A percentile compares a stretch with the other conserved stretches of the same genome.
Conservation (phyloP, 768 basidiomycete species). For the Panaeolus papilionaceus region DNA sequence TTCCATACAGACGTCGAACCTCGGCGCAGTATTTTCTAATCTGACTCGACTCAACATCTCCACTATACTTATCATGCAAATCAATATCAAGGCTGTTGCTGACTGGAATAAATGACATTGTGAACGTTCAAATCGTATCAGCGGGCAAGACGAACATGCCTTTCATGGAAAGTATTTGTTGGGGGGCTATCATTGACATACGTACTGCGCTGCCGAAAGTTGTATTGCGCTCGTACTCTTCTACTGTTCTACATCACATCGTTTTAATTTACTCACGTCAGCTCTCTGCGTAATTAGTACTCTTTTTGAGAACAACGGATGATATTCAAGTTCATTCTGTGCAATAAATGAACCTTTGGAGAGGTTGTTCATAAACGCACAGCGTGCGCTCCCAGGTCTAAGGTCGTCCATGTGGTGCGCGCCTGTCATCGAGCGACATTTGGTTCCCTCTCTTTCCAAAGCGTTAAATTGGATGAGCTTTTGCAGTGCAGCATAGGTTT, state of each 20-base stretch:
- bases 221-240: neutral
- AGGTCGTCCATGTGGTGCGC: slow-evolving; percentile 8
- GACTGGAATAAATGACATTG: neutral
- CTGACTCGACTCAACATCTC: slow-evolving; percentile 11
- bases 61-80: neutral
- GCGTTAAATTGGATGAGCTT: slow-evolving; percentile 1
- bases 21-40: neutral
- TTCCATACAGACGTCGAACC: neutral
- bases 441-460: neutral
- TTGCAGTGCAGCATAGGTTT: slow-evolving; percentile 12
- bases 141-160: neutral
- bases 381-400: slow-evolving; percentile 10
- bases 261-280: neutral
- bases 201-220: neutral
- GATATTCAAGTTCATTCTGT: neutral
- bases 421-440: neutral
- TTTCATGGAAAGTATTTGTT: neutral
- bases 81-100: slow-evolving; percentile 13
- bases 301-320: neutral
- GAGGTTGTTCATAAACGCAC: neutral
- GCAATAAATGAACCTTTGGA: neutral
- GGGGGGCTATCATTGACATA: neutral
- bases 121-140: neutral
- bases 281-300: neutral
- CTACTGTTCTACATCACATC: neutral